Evolutionary conservation across 2,329 filamentous ascomycete species (phyloP).

Genomic region (Lachnellula hyalina): DNA sequence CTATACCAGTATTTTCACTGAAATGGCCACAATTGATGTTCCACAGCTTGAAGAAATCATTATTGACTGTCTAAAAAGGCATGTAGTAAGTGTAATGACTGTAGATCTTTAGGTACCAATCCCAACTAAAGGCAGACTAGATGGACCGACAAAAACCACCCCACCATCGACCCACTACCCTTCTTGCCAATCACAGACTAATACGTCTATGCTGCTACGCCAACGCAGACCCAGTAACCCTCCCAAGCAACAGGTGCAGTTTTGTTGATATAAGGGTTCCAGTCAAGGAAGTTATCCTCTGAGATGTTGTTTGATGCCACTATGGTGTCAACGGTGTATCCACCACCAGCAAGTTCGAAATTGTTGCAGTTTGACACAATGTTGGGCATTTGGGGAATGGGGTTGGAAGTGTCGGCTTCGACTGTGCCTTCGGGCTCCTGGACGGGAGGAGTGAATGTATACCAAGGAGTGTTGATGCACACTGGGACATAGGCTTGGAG

Average conservation of each 20-base stretch:
- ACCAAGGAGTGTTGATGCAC: constrained; percentile 9
- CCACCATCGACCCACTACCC: neutral
- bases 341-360: constrained; percentile 4
- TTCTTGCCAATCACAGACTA: neutral
- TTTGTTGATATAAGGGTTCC: constrained; percentile 7
- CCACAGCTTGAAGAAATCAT: too few species aligned
- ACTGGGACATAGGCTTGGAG: constrained; percentile 7
- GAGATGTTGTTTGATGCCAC: constrained; percentile 3
- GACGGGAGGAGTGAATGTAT: constrained; percentile 6
- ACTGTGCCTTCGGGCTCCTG: constrained; percentile 2
- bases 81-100: neutral
- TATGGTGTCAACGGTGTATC: constrained; percentile 5
- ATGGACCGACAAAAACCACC: neutral
- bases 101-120: neutral
- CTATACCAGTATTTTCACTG: too few species aligned
- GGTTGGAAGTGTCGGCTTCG: neutral
- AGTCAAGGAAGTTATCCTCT: constrained; percentile 2
- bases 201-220: neutral
- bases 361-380: constrained; percentile 3
- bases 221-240: constrained; percentile 8
- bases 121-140: neutral
- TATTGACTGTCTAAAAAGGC: neutral
- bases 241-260: constrained; percentile 8
- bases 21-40: too few species aligned
- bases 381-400: constrained; percentile 8